phyloP scores from a whole-genome alignment of 768 basidiomycete species.

The Collybia sp. region DNA sequence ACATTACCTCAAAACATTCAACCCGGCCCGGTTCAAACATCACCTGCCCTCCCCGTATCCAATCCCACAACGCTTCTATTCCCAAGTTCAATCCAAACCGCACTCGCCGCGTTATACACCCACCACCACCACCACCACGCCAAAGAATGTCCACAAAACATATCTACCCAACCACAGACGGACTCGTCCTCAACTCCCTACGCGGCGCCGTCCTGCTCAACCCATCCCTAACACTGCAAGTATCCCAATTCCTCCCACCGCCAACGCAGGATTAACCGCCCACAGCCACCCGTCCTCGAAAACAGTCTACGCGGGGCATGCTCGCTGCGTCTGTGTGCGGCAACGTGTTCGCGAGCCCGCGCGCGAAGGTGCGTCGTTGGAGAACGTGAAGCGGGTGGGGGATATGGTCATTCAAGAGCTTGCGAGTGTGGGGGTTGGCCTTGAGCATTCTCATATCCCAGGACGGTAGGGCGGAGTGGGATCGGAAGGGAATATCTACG shows the following conservation, averaged over 20 bases:
- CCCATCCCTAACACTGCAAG: too few species aligned
- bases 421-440: conserved; percentile 32
- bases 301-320: conserved; percentile 42
- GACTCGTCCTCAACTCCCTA: conserved; percentile 38
- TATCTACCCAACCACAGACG: conserved; percentile 34
- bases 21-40: too few species aligned
- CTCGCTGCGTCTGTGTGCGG: conserved; percentile 52
- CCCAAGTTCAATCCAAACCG: not conserved
- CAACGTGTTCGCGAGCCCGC: conserved; percentile 59
- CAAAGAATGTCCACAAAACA: conserved; percentile 35
- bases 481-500: conserved; percentile 24
- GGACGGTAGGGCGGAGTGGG: conserved; percentile 23
- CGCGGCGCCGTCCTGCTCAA: conserved; percentile 33
- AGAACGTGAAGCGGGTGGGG: conserved; percentile 26
- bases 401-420: conserved; percentile 26
- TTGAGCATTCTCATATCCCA: conserved; percentile 57
- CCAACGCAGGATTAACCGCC: not conserved
- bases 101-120: not conserved
- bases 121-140: too few species aligned
- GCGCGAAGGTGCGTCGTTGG: conserved; percentile 38
- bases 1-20: too few species aligned
- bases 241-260: conserved; percentile 1
- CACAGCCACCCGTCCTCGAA: conserved; percentile 31
- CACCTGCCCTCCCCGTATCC: too few species aligned
- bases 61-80: not conserved